phyloP scores from a whole-genome alignment of 2,329 filamentous ascomycete species.

The Paraphoma chrysanthemicola region DNA sequence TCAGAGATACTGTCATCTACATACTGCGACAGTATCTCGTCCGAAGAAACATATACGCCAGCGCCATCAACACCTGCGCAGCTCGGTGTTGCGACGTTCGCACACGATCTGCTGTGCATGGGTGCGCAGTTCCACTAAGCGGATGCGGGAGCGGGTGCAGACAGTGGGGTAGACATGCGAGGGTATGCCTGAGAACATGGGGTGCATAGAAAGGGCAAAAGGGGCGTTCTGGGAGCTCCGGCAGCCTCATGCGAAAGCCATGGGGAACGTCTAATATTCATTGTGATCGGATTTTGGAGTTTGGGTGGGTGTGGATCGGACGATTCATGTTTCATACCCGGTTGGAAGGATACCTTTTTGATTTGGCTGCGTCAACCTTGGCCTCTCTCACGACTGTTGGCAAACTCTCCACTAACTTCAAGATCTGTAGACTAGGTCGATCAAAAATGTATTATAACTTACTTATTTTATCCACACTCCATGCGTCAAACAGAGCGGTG shows the following conservation, averaged over 20 bases:
- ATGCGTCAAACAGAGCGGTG: no score
- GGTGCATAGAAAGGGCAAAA: neutral
- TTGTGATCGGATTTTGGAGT: neutral
- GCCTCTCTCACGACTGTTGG: no score
- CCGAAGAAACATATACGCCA: neutral
- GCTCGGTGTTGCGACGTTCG: neutral
- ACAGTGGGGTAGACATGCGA: constrained; percentile 5
- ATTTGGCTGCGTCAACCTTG: no score
- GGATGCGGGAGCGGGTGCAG: neutral
- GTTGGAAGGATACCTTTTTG: no score
- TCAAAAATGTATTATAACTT: no score
- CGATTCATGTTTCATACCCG: no score
- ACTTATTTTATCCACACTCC: no score
- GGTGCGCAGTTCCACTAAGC: constrained; percentile 9
- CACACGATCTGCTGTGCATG: constrained; percentile 5
- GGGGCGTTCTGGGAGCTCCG: neutral
- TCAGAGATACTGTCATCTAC: neutral
- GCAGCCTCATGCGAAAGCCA: neutral
- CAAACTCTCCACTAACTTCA: no score
- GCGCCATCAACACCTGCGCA: neutral
- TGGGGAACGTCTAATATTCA: neutral
- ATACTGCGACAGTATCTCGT: neutral
- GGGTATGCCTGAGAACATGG: neutral
- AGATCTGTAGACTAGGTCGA: no score
- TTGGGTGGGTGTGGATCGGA: neutral